These are phyloP conservation scores for barley (Hordeum vulgare) DNA, from an alignment of 176 grass and related monocot genomes.

Conservation along the genomic window DNA sequence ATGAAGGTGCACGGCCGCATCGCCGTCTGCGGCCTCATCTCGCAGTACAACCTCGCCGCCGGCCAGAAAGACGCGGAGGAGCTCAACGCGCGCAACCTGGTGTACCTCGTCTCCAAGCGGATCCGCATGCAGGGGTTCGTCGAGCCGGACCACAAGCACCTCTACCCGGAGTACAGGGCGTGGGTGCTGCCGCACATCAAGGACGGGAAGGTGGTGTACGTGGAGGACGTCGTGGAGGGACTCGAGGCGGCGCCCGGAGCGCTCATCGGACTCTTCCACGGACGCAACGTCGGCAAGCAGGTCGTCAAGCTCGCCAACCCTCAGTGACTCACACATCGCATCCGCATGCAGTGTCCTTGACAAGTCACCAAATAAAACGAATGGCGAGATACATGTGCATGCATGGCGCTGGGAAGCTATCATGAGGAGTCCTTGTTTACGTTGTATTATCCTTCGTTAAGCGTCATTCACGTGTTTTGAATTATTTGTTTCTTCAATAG, in stretches of 20 bases:
- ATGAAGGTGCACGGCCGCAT: conserved; percentile 54
- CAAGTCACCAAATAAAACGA: no score
- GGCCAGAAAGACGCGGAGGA: conserved; percentile 7
- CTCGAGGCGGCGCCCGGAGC: conserved; percentile 43
- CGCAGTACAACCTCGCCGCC: conserved; percentile 60
- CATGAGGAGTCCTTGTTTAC: no score
- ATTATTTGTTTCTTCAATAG: no score
- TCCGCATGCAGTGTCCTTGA: no score
- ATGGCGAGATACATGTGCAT: no score
- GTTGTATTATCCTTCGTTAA: no score
- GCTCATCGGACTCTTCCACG: conserved; percentile 49
- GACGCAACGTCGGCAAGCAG: conserved; percentile 69
- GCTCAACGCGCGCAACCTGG: conserved; percentile 26
- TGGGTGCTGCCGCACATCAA: conserved; percentile 30
- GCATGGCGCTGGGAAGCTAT: no score
- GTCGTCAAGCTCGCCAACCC: conserved; percentile 35
- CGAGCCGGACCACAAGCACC: conserved; percentile 36
- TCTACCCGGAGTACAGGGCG: conserved; percentile 43
- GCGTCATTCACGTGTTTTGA: no score
- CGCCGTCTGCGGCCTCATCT: conserved; percentile 60
- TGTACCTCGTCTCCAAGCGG: conserved; percentile 28
- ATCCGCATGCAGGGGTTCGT: conserved; percentile 58
- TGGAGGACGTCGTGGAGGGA: conserved; percentile 53
- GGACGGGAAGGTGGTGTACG: conserved; percentile 42
- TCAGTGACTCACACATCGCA: no score